Percentiles rank a stretch among this genome's conserved stretches.
Conservation (phyloP, 805 yeast genomes). For the Kluyveromyces lactis region DNA sequence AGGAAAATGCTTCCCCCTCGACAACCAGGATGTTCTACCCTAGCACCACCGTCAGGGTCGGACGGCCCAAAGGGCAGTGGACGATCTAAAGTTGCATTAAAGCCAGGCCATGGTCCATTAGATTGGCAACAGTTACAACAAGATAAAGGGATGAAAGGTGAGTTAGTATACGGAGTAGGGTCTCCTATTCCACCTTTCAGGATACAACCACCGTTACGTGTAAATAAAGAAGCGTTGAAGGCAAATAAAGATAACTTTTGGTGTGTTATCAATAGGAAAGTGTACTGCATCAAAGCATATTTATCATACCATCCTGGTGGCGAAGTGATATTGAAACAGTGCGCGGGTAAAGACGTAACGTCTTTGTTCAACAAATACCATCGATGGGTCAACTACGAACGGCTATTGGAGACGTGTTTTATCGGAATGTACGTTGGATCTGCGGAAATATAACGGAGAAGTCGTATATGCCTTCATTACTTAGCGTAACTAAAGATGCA, state of each 20-base stretch:
- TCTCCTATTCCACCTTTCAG: conserved; percentile 14
- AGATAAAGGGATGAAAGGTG: conserved; percentile 11
- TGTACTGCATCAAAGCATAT: conserved; percentile 82
- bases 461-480: too few relatives aligned
- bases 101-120: conserved; percentile 28
- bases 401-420: conserved; percentile 69
- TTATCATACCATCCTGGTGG: conserved; percentile 93
- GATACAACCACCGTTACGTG: conserved; percentile 38
- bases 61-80: not conserved
- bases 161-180: conserved; percentile 15
- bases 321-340: conserved; percentile 54
- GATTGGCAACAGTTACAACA: conserved; percentile 24
- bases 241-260: conserved; percentile 62
- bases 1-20: conserved; percentile 2
- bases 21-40: conserved; percentile 10
- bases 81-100: conserved; percentile 24
- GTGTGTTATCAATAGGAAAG: conserved; percentile 74
- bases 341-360: conserved; percentile 84
- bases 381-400: conserved; percentile 76
- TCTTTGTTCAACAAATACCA: conserved; percentile 63
- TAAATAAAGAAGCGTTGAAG: conserved; percentile 60
- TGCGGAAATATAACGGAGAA: conserved; percentile 1
- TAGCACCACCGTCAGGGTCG: conserved; percentile 3
- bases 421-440: conserved; percentile 44
- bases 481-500: too few relatives aligned